Evolutionary conservation across 1,284 basidiomycete species (phyloP).

Genomic region (Ceratobasidium sp.): DNA sequence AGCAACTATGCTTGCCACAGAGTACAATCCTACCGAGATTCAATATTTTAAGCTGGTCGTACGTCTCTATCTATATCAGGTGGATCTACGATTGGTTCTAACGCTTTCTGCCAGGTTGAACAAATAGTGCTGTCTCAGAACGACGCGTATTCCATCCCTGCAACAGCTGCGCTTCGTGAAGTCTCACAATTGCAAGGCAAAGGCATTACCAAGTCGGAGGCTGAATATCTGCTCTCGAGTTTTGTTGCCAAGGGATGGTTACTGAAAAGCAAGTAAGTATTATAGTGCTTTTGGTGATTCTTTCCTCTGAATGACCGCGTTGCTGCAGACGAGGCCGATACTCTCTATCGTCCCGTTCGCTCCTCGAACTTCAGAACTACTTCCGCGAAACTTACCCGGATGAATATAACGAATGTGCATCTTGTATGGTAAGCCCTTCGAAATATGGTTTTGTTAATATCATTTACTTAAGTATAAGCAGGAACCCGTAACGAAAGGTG

Average conservation of each 20-base stretch:
- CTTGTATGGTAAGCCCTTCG: constrained; percentile 75
- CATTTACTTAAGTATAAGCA: constrained; percentile 12
- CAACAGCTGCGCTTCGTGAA: constrained; percentile 81
- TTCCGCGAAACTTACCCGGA: constrained; percentile 79
- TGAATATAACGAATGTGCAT: constrained; percentile 76
- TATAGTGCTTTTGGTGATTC: not conserved
- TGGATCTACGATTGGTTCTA: not conserved
- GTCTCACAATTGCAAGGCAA: constrained; percentile 67
- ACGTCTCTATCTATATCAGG: constrained; percentile 53
- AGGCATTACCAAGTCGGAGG: constrained; percentile 80
- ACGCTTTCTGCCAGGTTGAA: constrained; percentile 73
- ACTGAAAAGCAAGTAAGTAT: constrained; percentile 78
- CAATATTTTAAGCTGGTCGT: constrained; percentile 86
- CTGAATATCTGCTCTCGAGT: constrained; percentile 78
- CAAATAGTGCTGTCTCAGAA: constrained; percentile 86
- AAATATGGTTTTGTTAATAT: constrained; percentile 5
- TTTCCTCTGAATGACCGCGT: not conserved
- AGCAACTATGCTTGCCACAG: constrained; percentile 84
- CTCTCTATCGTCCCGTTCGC: constrained; percentile 79
- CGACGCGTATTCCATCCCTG: constrained; percentile 80
- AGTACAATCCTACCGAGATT: constrained; percentile 82
- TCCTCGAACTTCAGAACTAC: constrained; percentile 82
- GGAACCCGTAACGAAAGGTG: constrained; percentile 76
- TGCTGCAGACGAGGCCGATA: constrained; percentile 74
- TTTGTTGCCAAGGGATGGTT: constrained; percentile 89